Percentiles rank a stretch among this genome's conserved stretches.
Evolutionary conservation across 345 rosid species (phyloP).

Genomic region (Barbarea vulgaris): DNA sequence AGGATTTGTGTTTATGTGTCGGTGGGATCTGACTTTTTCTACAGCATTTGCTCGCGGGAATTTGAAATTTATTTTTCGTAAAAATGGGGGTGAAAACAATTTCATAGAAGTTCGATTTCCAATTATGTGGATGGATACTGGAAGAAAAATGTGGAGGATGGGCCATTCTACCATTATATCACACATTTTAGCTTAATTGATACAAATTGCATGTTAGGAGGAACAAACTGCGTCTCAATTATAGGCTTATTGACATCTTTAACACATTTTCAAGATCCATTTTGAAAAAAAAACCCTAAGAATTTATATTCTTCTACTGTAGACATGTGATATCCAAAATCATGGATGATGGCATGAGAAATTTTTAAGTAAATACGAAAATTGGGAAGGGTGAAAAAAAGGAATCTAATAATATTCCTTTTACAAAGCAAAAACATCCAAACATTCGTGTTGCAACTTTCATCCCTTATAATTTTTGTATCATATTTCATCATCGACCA

Average conservation of each 20-base stretch:
- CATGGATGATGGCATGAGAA: not conserved
- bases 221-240: not conserved
- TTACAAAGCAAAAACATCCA: constrained; percentile 34
- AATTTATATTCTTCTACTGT: not conserved
- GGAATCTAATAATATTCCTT: constrained; percentile 21
- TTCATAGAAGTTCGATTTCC: not conserved
- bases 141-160: not conserved
- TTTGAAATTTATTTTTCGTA: not conserved
- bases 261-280: not conserved
- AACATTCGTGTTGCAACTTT: constrained; percentile 19
- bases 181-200: not conserved
- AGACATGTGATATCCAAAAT: constrained; percentile 1
- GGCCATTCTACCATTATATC: not conserved
- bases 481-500: constrained; percentile 28
- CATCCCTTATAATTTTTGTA: constrained; percentile 5
- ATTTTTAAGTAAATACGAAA: not conserved
- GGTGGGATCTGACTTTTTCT: constrained; percentile 27
- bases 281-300: not conserved
- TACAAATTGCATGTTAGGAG: not conserved
- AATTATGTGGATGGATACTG: not conserved
- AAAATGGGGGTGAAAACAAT: not conserved
- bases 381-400: not conserved
- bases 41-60: not conserved
- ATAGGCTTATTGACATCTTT: not conserved
- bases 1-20: constrained; percentile 16